Evolutionary conservation across 2,329 filamentous ascomycete genomes (phyloP).

Genomic region (Capronia coronata): DNA sequence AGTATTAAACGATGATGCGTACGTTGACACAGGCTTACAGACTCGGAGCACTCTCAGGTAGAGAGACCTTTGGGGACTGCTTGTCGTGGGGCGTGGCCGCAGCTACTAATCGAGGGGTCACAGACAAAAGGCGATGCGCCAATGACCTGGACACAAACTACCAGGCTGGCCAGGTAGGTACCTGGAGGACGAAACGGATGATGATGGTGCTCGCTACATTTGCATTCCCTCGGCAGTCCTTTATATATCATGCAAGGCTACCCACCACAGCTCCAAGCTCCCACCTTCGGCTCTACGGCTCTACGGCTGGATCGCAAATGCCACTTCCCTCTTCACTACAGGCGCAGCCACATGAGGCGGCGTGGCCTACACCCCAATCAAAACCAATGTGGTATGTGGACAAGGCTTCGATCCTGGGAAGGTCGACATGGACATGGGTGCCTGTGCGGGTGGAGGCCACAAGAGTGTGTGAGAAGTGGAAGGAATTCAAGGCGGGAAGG

Average conservation of each 20-base stretch:
- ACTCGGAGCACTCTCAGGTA: neutral
- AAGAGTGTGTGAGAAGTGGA: slow-evolving; percentile 4
- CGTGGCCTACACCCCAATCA: slow-evolving; percentile 12
- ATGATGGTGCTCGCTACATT: slow-evolving; percentile 8
- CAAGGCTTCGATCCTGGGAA: slow-evolving; percentile 12
- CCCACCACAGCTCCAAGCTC: neutral
- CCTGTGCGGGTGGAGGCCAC: slow-evolving; percentile 8
- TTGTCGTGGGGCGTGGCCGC: neutral
- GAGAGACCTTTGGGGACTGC: neutral
- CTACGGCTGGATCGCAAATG: slow-evolving; percentile 4
- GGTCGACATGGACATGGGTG: neutral
- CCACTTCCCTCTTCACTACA: slow-evolving; percentile 6
- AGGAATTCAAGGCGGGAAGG: slow-evolving; percentile 6
- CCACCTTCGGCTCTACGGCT: slow-evolving; percentile 4
- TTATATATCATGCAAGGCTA: slow-evolving; percentile 24
- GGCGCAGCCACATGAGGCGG: slow-evolving; percentile 24
- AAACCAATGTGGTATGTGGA: slow-evolving; percentile 10
- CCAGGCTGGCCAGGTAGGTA: too few relatives aligned
- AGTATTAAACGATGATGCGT: neutral
- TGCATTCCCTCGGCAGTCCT: slow-evolving; percentile 7
- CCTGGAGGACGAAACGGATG: slow-evolving; percentile 9
- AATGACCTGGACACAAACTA: neutral
- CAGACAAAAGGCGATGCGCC: neutral
- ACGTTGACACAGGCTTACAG: neutral
- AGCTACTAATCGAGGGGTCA: neutral